Percentiles rank a stretch among this genome's conserved stretches.
Conservation (phyloP, 176 grass and related monocot species). For the Eragrostis nindensis region DNA sequence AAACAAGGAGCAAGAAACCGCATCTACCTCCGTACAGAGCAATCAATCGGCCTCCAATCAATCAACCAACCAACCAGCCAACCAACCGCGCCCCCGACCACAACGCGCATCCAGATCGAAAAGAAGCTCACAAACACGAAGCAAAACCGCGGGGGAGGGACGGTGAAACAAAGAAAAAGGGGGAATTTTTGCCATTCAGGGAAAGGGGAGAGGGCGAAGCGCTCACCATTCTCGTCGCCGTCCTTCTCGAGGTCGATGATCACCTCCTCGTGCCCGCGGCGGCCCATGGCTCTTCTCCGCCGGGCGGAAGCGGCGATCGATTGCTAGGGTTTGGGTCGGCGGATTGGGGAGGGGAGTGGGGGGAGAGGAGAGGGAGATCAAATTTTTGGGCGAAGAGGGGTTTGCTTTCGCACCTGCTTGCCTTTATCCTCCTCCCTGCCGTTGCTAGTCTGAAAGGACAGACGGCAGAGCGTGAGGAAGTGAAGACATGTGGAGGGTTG, state of each 20-base stretch:
- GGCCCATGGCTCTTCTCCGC: conserved; percentile 4
- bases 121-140: too few relatives aligned
- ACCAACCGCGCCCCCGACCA: not conserved
- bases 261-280: not conserved
- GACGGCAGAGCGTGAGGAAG: not conserved
- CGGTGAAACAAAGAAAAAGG: not conserved
- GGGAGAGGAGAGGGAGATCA: conserved; percentile 1
- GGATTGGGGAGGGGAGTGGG: not conserved
- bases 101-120: not conserved
- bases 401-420: not conserved
- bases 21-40: not conserved
- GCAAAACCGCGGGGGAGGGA: not conserved
- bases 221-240: conserved; percentile 36
- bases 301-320: not conserved
- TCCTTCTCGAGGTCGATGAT: conserved; percentile 50
- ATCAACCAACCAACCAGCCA: not conserved
- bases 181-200: not conserved
- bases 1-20: not conserved
- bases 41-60: not conserved
- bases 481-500: not conserved
- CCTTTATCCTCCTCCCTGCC: not conserved
- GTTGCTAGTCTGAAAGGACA: not conserved
- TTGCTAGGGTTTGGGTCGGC: conserved; percentile 10
- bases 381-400: not conserved
- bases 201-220: too few relatives aligned